Percentiles rank a stretch among this genome's conserved stretches.
phyloP scores from a whole-genome alignment of 1,284 basidiomycete species.

The Cryptococcus sp. region DNA sequence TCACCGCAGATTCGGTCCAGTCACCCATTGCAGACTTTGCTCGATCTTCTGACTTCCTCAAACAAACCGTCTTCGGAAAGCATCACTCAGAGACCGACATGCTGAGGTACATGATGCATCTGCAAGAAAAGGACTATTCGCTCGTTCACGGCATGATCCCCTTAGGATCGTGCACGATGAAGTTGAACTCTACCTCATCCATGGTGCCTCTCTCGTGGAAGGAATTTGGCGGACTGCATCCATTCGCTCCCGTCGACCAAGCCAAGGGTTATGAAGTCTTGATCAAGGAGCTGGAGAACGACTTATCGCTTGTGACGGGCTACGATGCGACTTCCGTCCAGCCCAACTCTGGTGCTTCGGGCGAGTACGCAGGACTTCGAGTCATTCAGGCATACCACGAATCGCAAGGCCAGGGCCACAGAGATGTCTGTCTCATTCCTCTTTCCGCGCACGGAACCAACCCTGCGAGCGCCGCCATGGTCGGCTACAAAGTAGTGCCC shows the following conservation, averaged over 20 bases:
- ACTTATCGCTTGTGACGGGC: slow-evolving; percentile 91
- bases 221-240: slow-evolving; percentile 85
- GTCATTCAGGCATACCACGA: slow-evolving; percentile 94
- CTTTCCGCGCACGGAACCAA: slow-evolving; percentile 95
- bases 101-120: slow-evolving; percentile 91
- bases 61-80: slow-evolving; percentile 88
- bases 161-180: slow-evolving; percentile 95
- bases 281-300: slow-evolving; percentile 86
- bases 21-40: slow-evolving; percentile 60
- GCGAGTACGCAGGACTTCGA: slow-evolving; percentile 91
- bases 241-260: slow-evolving; percentile 88
- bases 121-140: slow-evolving; percentile 92
- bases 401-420: slow-evolving; percentile 78
- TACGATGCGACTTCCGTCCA: slow-evolving; percentile 93
- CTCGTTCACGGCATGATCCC: slow-evolving; percentile 97
- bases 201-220: slow-evolving; percentile 97
- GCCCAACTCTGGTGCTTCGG: slow-evolving; percentile 95
- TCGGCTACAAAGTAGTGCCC: slow-evolving; percentile 91
- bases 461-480: slow-evolving; percentile 94
- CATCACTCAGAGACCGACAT: slow-evolving; percentile 98
- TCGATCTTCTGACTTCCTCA: slow-evolving; percentile 75
- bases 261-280: slow-evolving; percentile 82
- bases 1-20: slow-evolving; percentile 33
- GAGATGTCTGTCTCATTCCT: slow-evolving; percentile 92
- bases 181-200: slow-evolving; percentile 93